These are phyloP conservation scores for Aspergillus sojae DNA, from an alignment of 2,329 filamentous ascomycete species.

Conservation along the genomic window DNA sequence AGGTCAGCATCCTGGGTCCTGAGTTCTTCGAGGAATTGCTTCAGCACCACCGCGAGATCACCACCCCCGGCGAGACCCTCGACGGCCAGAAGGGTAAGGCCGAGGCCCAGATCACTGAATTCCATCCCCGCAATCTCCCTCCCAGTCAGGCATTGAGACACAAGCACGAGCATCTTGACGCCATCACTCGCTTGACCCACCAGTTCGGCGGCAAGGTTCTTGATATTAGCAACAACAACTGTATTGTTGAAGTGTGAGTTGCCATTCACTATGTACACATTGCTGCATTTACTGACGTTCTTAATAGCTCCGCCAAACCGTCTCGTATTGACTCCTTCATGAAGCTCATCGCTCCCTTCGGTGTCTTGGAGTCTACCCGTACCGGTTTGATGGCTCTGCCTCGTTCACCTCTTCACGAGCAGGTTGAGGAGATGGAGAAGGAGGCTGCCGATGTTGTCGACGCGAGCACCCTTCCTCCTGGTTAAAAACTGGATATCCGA, in stretches of 20 bases:
- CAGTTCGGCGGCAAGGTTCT: conserved; percentile 97
- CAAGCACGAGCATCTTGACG: conserved; percentile 96
- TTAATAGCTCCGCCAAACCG: conserved; percentile 79
- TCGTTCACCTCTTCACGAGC: conserved; percentile 80
- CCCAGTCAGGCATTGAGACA: conserved; percentile 87
- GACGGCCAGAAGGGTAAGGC: conserved; percentile 33
- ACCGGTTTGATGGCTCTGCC: conserved; percentile 97
- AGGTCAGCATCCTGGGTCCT: conserved; percentile 93
- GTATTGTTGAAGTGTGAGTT: conserved; percentile 93
- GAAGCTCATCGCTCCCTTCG: conserved; percentile 91
- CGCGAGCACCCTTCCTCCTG: conserved; percentile 88
- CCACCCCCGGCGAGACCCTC: conserved; percentile 49
- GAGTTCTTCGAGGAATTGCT: conserved; percentile 98
- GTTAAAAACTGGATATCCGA: conserved; percentile 55
- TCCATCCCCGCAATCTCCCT: conserved; percentile 85
- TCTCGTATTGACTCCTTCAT: conserved; percentile 95
- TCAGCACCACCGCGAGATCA: conserved; percentile 92
- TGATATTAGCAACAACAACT: conserved; percentile 97
- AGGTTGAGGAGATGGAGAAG: conserved; percentile 73
- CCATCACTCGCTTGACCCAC: conserved; percentile 94
- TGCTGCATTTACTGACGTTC: conserved; percentile 10
- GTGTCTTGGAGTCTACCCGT: conserved; percentile 91
- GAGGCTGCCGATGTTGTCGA: conserved; percentile 95
- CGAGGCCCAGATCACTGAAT: conserved; percentile 56
- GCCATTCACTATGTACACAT: background rate